Evolutionary conservation across 2,329 filamentous ascomycete species (phyloP).

Genomic region (Chrysoporthe cubensis): DNA sequence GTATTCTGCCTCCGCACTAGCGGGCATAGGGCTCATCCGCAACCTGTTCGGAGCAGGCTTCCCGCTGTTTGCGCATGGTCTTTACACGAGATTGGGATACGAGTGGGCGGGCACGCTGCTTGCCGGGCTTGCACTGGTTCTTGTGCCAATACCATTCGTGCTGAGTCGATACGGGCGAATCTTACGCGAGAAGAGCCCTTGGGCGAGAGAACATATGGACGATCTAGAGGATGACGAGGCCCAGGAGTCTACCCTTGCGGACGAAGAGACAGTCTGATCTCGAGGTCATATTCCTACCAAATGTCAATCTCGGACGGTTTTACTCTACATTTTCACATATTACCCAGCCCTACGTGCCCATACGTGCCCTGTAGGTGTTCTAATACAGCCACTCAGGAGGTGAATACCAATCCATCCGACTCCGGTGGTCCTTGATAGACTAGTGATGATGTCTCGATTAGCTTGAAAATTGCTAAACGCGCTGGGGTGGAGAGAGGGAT

Average conservation of each 20-base stretch:
- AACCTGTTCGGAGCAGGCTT: slow-evolving; percentile 44
- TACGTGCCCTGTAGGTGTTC: background rate
- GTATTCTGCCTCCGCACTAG: slow-evolving; percentile 45
- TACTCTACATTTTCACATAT: too few relatives aligned
- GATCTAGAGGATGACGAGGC: slow-evolving; percentile 29
- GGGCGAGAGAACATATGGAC: slow-evolving; percentile 34
- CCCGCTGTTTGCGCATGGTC: slow-evolving; percentile 42
- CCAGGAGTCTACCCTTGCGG: background rate
- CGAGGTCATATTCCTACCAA: background rate
- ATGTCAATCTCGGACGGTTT: too few relatives aligned
- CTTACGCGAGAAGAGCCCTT: slow-evolving; percentile 35
- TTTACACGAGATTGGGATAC: slow-evolving; percentile 41
- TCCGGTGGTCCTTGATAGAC: slow-evolving; percentile 36
- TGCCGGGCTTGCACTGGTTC: slow-evolving; percentile 39
- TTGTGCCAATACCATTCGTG: slow-evolving; percentile 41
- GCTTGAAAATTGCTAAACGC: slow-evolving; percentile 1
- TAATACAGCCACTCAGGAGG: background rate
- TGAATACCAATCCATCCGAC: slow-evolving; percentile 31
- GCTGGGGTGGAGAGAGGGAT: background rate
- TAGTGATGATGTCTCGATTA: slow-evolving; percentile 13
- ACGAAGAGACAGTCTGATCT: background rate
- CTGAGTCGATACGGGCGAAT: slow-evolving; percentile 33
- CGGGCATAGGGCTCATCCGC: slow-evolving; percentile 45
- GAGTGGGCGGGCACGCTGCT: slow-evolving; percentile 43
- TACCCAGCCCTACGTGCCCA: background rate